Conservation (phyloP, 139 green algal genomes). For the Spirogloea muscicola region DNA sequence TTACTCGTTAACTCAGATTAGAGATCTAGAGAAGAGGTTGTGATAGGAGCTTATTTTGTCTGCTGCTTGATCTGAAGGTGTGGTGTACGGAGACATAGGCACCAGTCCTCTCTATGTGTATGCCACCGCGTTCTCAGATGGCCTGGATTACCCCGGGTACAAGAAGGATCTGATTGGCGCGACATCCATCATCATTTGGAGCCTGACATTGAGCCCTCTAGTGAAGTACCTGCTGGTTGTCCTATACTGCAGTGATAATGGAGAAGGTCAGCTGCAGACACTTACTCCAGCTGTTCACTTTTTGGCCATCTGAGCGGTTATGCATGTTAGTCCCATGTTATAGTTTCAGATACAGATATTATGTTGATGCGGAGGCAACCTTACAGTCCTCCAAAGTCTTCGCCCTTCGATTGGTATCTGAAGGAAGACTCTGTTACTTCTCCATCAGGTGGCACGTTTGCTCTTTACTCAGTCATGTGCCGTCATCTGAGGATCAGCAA, state of each 20-base stretch:
- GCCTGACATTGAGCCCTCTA: conserved; percentile 57
- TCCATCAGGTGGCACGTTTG: conserved; percentile 67
- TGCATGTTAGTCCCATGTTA: too few species aligned
- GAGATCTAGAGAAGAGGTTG: too few species aligned
- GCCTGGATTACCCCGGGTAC: neutral
- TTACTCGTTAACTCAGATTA: too few species aligned
- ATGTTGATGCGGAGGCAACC: neutral
- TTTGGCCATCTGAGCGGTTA: neutral
- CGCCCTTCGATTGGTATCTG: neutral
- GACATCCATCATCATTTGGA: conserved; percentile 66
- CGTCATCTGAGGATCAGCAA: conserved; percentile 42
- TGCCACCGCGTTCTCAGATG: conserved; percentile 45
- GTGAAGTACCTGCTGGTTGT: conserved; percentile 65
- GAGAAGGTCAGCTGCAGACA: conserved; percentile 55
- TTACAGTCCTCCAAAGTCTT: too few species aligned
- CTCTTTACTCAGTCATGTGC: conserved; percentile 66
- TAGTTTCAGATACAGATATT: neutral
- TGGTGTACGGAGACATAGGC: conserved; percentile 36
- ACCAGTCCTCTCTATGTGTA: conserved; percentile 67
- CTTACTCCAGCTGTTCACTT: neutral
- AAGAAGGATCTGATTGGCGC: conserved; percentile 54
- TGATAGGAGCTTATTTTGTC: too few species aligned
- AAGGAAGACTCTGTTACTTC: neutral
- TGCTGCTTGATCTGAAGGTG: too few species aligned
- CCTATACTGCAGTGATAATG: conserved; percentile 63